Evolutionary conservation across 257 asterid species (phyloP).

Genomic region (Thymus quinquecostatus): DNA sequence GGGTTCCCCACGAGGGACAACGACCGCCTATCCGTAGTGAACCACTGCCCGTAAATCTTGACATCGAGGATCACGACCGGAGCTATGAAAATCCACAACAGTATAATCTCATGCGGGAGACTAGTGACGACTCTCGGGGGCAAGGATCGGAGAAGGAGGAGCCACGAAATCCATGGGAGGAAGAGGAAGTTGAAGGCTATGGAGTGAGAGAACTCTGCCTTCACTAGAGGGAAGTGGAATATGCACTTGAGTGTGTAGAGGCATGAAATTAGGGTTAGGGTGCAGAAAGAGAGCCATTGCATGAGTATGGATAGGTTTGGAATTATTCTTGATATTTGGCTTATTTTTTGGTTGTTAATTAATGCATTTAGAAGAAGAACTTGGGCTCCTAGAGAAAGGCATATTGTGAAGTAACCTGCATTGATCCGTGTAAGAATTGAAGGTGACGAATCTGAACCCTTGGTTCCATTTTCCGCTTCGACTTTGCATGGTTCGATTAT

Average conservation of each 20-base stretch:
- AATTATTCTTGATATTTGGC: neutral
- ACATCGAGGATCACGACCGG: slow-evolving; percentile 46
- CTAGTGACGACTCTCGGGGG: neutral
- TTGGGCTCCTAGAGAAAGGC: slow-evolving; percentile 46
- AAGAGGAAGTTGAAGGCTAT: slow-evolving; percentile 1
- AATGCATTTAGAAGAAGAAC: slow-evolving; percentile 30
- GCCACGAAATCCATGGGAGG: slow-evolving; percentile 14
- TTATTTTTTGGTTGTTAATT: neutral
- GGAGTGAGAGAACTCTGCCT: neutral
- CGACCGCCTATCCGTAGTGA: slow-evolving; percentile 50
- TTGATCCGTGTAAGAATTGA: slow-evolving; percentile 41
- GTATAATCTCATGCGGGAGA: neutral
- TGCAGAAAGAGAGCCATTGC: slow-evolving; percentile 5
- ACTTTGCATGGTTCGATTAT: neutral
- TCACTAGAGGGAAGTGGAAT: neutral
- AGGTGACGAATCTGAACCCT: neutral
- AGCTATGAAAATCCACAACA: slow-evolving; percentile 34
- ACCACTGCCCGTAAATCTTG: slow-evolving; percentile 61
- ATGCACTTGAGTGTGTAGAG: neutral
- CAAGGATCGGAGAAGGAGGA: neutral
- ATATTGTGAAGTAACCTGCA: slow-evolving; percentile 54
- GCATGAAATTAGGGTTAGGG: neutral
- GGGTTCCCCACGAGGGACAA: slow-evolving; percentile 58
- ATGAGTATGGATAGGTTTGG: neutral
- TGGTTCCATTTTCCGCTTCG: neutral